Evolutionary conservation across 805 yeast species (phyloP), one percentile per base, ranked within the genome.

Genomic region (Kuraishia molischiana): DNA sequence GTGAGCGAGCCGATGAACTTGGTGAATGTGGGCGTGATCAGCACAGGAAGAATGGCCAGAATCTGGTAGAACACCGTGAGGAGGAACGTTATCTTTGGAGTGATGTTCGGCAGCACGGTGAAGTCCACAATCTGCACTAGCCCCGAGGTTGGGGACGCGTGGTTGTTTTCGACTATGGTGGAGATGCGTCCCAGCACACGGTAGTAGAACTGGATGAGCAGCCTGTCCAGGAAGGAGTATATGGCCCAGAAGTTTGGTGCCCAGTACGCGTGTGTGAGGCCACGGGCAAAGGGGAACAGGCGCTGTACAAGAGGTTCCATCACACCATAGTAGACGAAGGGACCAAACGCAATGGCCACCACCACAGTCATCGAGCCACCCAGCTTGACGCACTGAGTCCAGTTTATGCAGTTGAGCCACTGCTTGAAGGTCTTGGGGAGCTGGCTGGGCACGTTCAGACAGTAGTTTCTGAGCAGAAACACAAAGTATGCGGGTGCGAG

Each of bases 221-320:
- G 51, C 41, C 95, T 68, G 58, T 92, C 99, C 11, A 69, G 42
- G 45, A 85, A 81, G 2, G 97, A 84, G 58, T 92, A 92, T 8
- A 90, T 49, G 0, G 98, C 96, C 99, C 99, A 92, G 34, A 87
- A 65, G 51, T 92, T 92, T 13, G 99, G 97, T 1, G 98, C 97
- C 97, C 98, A 92, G 61, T 92, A 92, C 0, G 97, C 96, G 59
- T 92, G 98, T 4, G 97, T 92, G 28, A 92, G 67, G 1, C 97
- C 97, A 54, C 97, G 69, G 36, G 94, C 81, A 54, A 90, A 90
- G 4, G 98, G 98, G 60, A 92, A 92, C 24, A 92, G 61, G 34
- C 98, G 67, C 4, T 62, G 52, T 6, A 85, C 35, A 14, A 92
- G 58, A 43, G 85, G 75, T 0, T 83, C 79, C 35, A 83, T 50